Evolutionary conservation across 2,329 filamentous ascomycete species (phyloP).

Genomic region (Xylariaceae sp.): DNA sequence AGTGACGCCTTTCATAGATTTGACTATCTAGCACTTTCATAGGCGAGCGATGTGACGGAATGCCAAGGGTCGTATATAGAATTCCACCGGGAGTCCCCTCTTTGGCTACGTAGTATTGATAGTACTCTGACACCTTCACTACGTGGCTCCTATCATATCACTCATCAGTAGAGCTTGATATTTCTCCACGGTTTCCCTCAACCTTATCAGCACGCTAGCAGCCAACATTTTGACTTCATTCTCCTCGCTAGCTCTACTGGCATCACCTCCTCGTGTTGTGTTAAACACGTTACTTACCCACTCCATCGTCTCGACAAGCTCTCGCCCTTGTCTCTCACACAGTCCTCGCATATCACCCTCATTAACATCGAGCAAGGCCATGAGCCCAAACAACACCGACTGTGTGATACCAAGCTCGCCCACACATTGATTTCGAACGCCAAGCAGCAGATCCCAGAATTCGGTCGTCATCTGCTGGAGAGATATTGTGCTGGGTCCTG

Average conservation of each 20-base stretch:
- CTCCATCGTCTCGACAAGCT: constrained; percentile 79
- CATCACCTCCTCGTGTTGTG: constrained; percentile 41
- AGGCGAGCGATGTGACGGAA: no score
- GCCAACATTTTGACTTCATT: constrained; percentile 75
- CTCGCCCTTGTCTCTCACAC: constrained; percentile 68
- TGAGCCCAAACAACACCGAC: constrained; percentile 72
- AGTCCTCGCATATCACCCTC: constrained; percentile 65
- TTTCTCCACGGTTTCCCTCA: constrained; percentile 77
- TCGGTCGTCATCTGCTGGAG: constrained; percentile 79
- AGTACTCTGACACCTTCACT: not conserved
- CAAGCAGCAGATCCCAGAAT: constrained; percentile 76
- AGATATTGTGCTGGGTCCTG: constrained; percentile 71
- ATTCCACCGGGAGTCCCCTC: no score
- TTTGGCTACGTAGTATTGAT: no score
- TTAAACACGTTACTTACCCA: constrained; percentile 81
- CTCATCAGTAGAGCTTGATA: constrained; percentile 76
- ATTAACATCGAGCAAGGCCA: constrained; percentile 80
- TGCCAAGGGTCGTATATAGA: no score
- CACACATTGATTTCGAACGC: constrained; percentile 54
- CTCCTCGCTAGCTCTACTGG: constrained; percentile 53
- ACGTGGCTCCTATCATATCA: constrained; percentile 46
- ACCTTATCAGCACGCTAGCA: constrained; percentile 71
- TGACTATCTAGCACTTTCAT: no score
- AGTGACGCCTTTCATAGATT: no score
- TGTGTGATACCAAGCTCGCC: constrained; percentile 65